Conservation (phyloP, 805 yeast genomes). For the Starmera amethionina region DNA sequence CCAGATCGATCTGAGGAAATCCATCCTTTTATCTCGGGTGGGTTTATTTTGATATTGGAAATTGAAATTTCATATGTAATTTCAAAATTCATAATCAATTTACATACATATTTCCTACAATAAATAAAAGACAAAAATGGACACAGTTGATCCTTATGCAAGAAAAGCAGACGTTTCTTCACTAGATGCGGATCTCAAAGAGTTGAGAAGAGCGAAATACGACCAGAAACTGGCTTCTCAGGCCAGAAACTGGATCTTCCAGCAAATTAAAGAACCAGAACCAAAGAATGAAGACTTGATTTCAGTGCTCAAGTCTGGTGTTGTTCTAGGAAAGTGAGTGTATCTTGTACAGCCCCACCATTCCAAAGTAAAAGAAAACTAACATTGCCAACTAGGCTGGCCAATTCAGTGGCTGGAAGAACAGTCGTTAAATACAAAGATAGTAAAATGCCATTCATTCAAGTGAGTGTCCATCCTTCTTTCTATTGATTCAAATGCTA, state of each 20-base stretch:
- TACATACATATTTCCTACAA: too few species aligned
- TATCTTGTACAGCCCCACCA: too few species aligned
- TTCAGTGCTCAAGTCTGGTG: slow-evolving; percentile 53
- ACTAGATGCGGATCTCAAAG: slow-evolving; percentile 50
- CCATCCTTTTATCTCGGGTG: slow-evolving; percentile 11
- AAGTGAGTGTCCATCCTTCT: slow-evolving; percentile 10
- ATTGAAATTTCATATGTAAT: too few species aligned
- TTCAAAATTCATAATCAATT: too few species aligned
- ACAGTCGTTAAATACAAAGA: slow-evolving; percentile 38
- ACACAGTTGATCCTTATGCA: slow-evolving; percentile 14
- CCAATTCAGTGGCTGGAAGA: slow-evolving; percentile 28
- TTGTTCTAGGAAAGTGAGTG: slow-evolving; percentile 33
- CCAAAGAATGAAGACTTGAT: slow-evolving; percentile 34
- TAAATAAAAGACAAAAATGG: not conserved
- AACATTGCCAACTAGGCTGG: slow-evolving; percentile 17
- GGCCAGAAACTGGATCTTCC: slow-evolving; percentile 47
- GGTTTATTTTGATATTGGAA: not conserved
- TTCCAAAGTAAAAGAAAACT: not conserved
- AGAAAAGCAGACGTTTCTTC: slow-evolving; percentile 38
- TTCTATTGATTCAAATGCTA: not conserved
- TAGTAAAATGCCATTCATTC: slow-evolving; percentile 64
- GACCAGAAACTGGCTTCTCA: slow-evolving; percentile 25
- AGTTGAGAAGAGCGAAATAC: slow-evolving; percentile 44
- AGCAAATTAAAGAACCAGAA: slow-evolving; percentile 23
- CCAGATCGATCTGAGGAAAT: slow-evolving; percentile 21